phyloP scores from a whole-genome alignment of 2,329 filamentous ascomycete species.

The Alternaria sp. region DNA sequence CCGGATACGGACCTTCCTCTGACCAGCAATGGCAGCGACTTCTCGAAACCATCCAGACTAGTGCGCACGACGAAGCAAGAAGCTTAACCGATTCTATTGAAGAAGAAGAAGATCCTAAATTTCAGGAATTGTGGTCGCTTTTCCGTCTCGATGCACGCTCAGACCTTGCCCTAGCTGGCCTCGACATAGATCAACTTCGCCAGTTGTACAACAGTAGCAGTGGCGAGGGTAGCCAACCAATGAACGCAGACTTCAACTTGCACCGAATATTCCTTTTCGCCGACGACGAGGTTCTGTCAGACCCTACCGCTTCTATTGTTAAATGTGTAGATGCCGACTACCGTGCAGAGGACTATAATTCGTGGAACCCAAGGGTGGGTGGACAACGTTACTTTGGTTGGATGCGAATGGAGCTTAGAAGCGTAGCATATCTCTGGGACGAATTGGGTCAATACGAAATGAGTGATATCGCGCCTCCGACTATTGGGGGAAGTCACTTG shows the following conservation, averaged over 20 bases:
- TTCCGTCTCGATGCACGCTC: slow-evolving; percentile 27
- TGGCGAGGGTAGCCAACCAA: slow-evolving; percentile 18
- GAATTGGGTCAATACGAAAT: not conserved
- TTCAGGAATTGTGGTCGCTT: slow-evolving; percentile 18
- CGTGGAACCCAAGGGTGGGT: slow-evolving; percentile 10
- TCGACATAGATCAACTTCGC: slow-evolving; percentile 23
- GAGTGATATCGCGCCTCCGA: slow-evolving; percentile 9
- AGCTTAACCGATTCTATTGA: not conserved
- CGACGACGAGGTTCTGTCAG: slow-evolving; percentile 19
- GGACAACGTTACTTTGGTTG: slow-evolving; percentile 19
- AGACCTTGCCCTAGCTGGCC: slow-evolving; percentile 17
- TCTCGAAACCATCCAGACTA: slow-evolving; percentile 17
- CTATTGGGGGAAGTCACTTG: slow-evolving; percentile 15
- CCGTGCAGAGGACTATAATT: slow-evolving; percentile 11
- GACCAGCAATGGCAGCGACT: slow-evolving; percentile 25
- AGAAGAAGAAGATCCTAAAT: slow-evolving; percentile 8
- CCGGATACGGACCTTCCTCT: slow-evolving; percentile 17
- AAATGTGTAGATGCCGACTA: slow-evolving; percentile 22
- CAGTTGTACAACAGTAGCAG: slow-evolving; percentile 16
- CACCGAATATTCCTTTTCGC: slow-evolving; percentile 18
- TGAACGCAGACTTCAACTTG: slow-evolving; percentile 14
- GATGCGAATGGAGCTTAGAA: slow-evolving; percentile 13
- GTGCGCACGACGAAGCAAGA: slow-evolving; percentile 5
- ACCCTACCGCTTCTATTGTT: slow-evolving; percentile 6
- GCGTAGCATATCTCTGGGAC: slow-evolving; percentile 10